These are phyloP conservation scores for Prunus padus DNA, from an alignment of 306 rosid species.

Conservation along the genomic window DNA sequence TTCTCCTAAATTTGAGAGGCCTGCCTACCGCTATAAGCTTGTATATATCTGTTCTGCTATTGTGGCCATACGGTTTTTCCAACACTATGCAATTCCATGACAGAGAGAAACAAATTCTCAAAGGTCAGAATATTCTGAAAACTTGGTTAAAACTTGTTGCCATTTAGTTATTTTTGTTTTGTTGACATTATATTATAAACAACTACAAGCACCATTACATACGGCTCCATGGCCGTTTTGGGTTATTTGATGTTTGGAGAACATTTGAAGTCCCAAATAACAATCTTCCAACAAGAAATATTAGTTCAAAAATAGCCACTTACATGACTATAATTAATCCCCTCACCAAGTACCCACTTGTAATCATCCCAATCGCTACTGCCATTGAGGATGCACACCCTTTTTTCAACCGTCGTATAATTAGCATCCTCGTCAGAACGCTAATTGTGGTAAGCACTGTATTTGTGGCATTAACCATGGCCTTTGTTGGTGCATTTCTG, in stretches of 20 bases:
- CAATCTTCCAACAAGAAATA: constrained; percentile 55
- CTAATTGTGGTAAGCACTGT: constrained; percentile 42
- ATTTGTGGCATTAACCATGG: constrained; percentile 56
- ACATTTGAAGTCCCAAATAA: constrained; percentile 48
- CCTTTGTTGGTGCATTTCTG: constrained; percentile 56
- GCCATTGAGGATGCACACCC: constrained; percentile 49
- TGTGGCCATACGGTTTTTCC: constrained; percentile 70
- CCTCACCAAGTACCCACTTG: constrained; percentile 56
- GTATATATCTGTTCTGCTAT: constrained; percentile 45
- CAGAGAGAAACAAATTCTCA: constrained; percentile 47
- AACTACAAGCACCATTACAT: constrained; percentile 38
- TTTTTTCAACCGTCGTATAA: neutral
- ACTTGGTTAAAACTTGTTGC: neutral
- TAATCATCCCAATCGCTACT: constrained; percentile 49
- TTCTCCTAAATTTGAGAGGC: constrained; percentile 27
- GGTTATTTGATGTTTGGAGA: constrained; percentile 72
- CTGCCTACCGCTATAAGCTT: constrained; percentile 55
- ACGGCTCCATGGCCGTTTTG: constrained; percentile 50
- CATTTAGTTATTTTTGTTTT: no score
- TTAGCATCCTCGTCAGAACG: constrained; percentile 50
- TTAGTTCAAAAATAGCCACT: constrained; percentile 53
- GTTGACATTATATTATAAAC: neutral
- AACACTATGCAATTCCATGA: constrained; percentile 57
- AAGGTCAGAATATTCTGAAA: constrained; percentile 36
- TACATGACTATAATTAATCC: constrained; percentile 60